phyloP scores from a whole-genome alignment of 176 grass and related monocot genomes.

The Ensete glaucum region DNA sequence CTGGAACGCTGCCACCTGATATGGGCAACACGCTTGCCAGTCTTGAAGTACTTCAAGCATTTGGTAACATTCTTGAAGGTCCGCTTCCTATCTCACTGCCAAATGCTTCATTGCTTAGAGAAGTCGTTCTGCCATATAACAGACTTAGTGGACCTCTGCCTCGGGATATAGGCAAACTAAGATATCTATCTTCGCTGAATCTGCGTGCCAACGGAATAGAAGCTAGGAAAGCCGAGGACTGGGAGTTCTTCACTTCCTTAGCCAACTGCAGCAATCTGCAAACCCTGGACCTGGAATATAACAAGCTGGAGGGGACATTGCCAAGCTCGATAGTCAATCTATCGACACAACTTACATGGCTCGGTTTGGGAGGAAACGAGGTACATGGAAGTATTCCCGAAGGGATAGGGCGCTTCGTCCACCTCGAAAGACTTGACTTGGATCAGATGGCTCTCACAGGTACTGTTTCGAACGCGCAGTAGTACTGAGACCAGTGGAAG shows the following conservation, averaged over 20 bases:
- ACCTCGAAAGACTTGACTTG: too few relatives aligned
- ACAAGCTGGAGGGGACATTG: conserved; percentile 28
- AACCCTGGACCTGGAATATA: conserved; percentile 9
- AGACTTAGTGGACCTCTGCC: conserved; percentile 18
- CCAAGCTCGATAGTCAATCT: conserved; percentile 32
- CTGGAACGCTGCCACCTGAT: too few relatives aligned
- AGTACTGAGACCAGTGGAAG: too few relatives aligned
- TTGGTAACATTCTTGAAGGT: conserved; percentile 2
- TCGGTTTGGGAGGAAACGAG: conserved; percentile 24
- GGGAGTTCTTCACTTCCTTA: conserved; percentile 35
- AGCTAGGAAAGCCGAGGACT: conserved; percentile 8
- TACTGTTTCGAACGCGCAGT: too few relatives aligned
- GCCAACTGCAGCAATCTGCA: conserved; percentile 30
- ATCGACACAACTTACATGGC: conserved; percentile 14
- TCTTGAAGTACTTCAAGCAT: not conserved
- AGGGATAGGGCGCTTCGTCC: conserved; percentile 18
- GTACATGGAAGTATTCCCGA: conserved; percentile 35
- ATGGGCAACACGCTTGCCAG: too few relatives aligned
- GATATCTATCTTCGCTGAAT: conserved; percentile 2
- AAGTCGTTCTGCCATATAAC: conserved; percentile 11
- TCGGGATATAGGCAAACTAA: conserved; percentile 21
- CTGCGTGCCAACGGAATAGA: conserved; percentile 31
- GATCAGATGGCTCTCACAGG: too few relatives aligned
- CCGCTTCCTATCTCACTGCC: conserved; percentile 21
- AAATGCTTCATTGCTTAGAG: not conserved